phyloP scores from a whole-genome alignment of 345 rosid species.

The Luvunga scandens region DNA sequence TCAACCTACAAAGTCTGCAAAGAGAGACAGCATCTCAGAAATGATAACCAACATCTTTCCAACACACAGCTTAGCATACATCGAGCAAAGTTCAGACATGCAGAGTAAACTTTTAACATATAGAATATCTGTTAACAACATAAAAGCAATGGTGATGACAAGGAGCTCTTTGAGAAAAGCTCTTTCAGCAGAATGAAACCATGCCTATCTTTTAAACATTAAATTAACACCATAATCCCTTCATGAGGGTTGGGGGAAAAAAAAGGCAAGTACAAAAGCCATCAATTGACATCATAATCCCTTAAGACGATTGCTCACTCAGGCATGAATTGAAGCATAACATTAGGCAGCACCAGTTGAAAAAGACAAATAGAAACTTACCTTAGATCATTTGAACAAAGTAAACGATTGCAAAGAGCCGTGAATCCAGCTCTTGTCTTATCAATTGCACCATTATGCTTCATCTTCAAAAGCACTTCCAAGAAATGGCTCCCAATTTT shows the following conservation, averaged over 20 bases:
- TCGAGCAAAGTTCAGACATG: not conserved
- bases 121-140: not conserved
- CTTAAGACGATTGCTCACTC: not conserved
- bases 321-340: conserved; percentile 8
- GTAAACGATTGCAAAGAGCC: conserved; percentile 91
- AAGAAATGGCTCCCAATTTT: conserved; percentile 86
- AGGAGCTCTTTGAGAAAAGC: not conserved
- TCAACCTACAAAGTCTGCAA: conserved; percentile 79
- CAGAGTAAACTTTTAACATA: not conserved
- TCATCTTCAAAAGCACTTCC: conserved; percentile 95
- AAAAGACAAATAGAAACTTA: conserved; percentile 21
- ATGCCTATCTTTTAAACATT: not conserved
- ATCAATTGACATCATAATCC: not conserved
- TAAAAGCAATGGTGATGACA: not conserved
- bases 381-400: conserved; percentile 91
- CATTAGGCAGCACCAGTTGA: conserved; percentile 5
- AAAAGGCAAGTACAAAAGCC: not conserved
- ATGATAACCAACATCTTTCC: not conserved
- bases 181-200: not conserved
- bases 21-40: conserved; percentile 17
- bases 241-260: too few relatives aligned
- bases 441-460: conserved; percentile 97
- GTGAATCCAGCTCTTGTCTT: conserved; percentile 98
- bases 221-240: not conserved
- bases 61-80: not conserved